Evolutionary conservation across 257 asterid species (phyloP).

Genomic region (Penstemon eatonii): DNA sequence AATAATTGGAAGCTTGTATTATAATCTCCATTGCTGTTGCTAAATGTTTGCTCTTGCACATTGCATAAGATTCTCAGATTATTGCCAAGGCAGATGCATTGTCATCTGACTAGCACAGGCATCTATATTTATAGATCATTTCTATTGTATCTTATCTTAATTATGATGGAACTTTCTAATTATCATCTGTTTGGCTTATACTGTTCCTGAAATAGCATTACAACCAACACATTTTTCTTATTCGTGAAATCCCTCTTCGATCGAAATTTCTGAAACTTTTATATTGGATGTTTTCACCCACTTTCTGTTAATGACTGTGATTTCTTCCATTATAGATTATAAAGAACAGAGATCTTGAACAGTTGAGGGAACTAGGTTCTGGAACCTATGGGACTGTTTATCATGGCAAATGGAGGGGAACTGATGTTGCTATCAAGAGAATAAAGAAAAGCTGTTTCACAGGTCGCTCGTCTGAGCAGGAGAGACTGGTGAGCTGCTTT

Average conservation of each 20-base stretch:
- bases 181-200: slow-evolving; percentile 8
- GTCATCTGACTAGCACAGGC: not conserved
- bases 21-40: not conserved
- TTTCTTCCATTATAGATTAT: slow-evolving; percentile 55
- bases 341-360: slow-evolving; percentile 84
- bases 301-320: slow-evolving; percentile 12
- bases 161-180: slow-evolving; percentile 8
- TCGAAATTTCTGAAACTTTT: slow-evolving; percentile 12
- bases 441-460: slow-evolving; percentile 85
- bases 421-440: slow-evolving; percentile 93
- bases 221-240: slow-evolving; percentile 2
- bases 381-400: slow-evolving; percentile 96
- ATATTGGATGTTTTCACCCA: slow-evolving; percentile 4
- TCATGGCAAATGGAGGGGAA: slow-evolving; percentile 97
- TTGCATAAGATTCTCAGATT: slow-evolving; percentile 9
- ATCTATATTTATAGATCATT: not conserved
- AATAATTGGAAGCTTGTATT: slow-evolving; percentile 1
- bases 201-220: slow-evolving; percentile 11
- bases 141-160: not conserved
- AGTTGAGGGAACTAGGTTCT: slow-evolving; percentile 88
- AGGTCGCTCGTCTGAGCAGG: slow-evolving; percentile 90
- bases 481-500: slow-evolving; percentile 57
- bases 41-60: not conserved
- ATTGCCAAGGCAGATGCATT: not conserved
- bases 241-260: slow-evolving; percentile 9